Conservation (phyloP, 1,284 basidiomycete genomes). For the Sporisorium sorghi region DNA sequence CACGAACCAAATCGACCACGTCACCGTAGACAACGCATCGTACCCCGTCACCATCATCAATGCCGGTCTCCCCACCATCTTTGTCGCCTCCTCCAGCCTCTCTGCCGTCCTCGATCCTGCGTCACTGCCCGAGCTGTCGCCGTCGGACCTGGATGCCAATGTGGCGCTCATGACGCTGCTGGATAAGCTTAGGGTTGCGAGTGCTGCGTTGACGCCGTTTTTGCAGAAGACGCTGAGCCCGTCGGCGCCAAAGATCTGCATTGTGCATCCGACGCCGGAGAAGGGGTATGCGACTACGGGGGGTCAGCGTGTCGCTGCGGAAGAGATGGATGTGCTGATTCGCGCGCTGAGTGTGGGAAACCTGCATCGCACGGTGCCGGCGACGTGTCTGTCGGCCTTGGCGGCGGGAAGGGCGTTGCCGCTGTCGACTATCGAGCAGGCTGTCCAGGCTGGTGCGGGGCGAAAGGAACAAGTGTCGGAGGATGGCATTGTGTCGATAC, state of each 20-base stretch:
- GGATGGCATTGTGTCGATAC: slow-evolving; percentile 37
- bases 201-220: slow-evolving; percentile 34
- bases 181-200: slow-evolving; percentile 50
- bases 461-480: neutral
- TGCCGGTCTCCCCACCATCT: slow-evolving; percentile 64
- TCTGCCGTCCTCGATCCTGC: slow-evolving; percentile 24
- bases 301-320: slow-evolving; percentile 17
- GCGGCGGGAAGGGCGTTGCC: slow-evolving; percentile 47
- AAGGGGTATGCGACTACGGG: slow-evolving; percentile 55
- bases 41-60: slow-evolving; percentile 59
- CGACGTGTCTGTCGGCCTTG: slow-evolving; percentile 63
- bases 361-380: slow-evolving; percentile 63
- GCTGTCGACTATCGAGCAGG: slow-evolving; percentile 42
- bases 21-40: slow-evolving; percentile 12
- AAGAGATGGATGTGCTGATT: slow-evolving; percentile 56
- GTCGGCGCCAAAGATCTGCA: slow-evolving; percentile 66
- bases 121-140: slow-evolving; percentile 8
- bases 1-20: slow-evolving; percentile 44
- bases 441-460: slow-evolving; percentile 12
- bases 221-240: slow-evolving; percentile 43
- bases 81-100: slow-evolving; percentile 52
- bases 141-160: slow-evolving; percentile 56
- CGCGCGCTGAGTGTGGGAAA: slow-evolving; percentile 62
- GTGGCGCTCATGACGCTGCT: slow-evolving; percentile 38
- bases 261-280: slow-evolving; percentile 50